Evolutionary conservation across 306 rosid genomes (phyloP), one percentile per base, ranked within the genome.

Genomic region (Ormosia semicastrata): DNA sequence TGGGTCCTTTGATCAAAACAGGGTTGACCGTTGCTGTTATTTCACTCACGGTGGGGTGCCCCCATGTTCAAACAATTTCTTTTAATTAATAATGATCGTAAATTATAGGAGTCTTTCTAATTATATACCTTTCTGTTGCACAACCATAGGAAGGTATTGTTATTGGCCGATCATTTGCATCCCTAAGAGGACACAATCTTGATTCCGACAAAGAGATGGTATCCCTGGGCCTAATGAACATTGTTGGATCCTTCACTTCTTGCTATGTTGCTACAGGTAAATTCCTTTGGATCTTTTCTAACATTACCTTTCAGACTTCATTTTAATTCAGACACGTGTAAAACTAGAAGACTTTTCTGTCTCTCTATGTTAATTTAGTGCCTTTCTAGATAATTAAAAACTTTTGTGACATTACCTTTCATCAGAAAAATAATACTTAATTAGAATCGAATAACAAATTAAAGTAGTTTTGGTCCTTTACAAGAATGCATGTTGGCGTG

Each of bases 261-360:
- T 94, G 97, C 79, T 94, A 91, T 33, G 87, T 93, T 32, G 93
- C 97, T 9, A 83, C 98, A 36, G 98, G 98, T 91, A 80, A 74
- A 53, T 50, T 69, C 37, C 9, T 34, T 1, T 15, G 2, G 1
- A 8, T 43, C 8, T 14, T 44, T 75, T 75, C 69, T 65, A 7
- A 17, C 32, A 63, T 37, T 15, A 65, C 9, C 67, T 62, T 56
- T 56, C 12, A 17, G 15, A 37, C 4, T 24, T 24, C 24, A 24
- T 24, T 24, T 24, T 24, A 24, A 24, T 24, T 24, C 24, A 24
- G 24, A 24, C 24, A 24, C 1, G 24, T 24, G 24, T 24, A 24
- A 24, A 24, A 24, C 24, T 24, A 24, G 24, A 24, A 24, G 24
- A 24, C 24, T 24, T 24, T 24, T 24, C 24, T 24, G 24, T 24